These are phyloP conservation scores for Fusarium coffeatum DNA, from an alignment of 2,329 filamentous ascomycete genomes.

Conservation along the genomic window DNA sequence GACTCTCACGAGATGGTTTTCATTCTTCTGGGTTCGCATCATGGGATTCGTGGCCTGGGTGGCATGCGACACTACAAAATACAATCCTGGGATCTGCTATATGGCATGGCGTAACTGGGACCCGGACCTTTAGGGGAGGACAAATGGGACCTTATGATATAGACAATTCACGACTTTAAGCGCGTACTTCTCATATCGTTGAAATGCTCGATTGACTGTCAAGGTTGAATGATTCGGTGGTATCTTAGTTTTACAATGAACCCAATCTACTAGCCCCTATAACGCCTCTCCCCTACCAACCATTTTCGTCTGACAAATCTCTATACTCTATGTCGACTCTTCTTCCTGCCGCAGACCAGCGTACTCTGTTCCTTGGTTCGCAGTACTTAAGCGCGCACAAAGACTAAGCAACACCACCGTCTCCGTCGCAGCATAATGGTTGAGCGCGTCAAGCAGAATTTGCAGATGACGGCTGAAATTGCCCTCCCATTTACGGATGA, in stretches of 20 bases:
- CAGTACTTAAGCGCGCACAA: slow-evolving; percentile 83
- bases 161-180: slow-evolving; percentile 28
- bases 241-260: slow-evolving; percentile 41
- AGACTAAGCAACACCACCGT: slow-evolving; percentile 93
- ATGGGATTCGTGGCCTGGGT: slow-evolving; percentile 29
- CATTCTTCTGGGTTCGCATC: slow-evolving; percentile 29
- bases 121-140: slow-evolving; percentile 7
- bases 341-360: slow-evolving; percentile 70
- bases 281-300: slow-evolving; percentile 34
- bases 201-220: not conserved
- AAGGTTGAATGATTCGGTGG: slow-evolving; percentile 38
- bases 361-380: slow-evolving; percentile 79
- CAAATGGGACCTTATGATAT: slow-evolving; percentile 19
- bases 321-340: slow-evolving; percentile 51
- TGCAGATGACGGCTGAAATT: slow-evolving; percentile 94
- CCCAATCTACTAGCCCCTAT: slow-evolving; percentile 31
- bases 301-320: slow-evolving; percentile 5
- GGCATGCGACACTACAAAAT: slow-evolving; percentile 38
- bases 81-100: slow-evolving; percentile 31
- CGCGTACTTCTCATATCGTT: not conserved
- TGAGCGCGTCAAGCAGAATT: slow-evolving; percentile 92
- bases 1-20: slow-evolving; percentile 47
- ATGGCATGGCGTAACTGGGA: slow-evolving; percentile 23
- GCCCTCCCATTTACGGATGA: slow-evolving; percentile 89
- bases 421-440: slow-evolving; percentile 97